Percentiles rank a stretch among this genome's conserved stretches.
Evolutionary conservation across 805 yeast species (phyloP).

Genomic region (Ogataea kodamae): DNA sequence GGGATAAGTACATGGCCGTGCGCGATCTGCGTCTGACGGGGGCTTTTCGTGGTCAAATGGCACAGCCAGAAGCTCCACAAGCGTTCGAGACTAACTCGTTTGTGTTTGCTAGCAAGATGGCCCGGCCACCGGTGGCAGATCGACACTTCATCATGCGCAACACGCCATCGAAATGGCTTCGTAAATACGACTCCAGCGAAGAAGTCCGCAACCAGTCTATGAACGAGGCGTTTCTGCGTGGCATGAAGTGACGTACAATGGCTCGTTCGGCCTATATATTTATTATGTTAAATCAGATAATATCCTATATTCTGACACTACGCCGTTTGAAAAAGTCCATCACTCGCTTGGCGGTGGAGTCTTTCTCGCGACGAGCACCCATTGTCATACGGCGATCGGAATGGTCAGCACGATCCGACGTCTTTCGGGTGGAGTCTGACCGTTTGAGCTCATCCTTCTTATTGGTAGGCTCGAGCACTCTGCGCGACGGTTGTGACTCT

Average conservation of each 20-base stretch:
- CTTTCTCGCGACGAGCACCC: conserved; percentile 34
- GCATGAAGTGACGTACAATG: conserved; percentile 36
- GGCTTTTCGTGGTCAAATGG: conserved; percentile 61
- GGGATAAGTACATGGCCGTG: conserved; percentile 57
- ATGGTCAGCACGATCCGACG: conserved; percentile 6
- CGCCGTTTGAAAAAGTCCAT: conserved; percentile 77
- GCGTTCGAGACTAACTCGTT: conserved; percentile 68
- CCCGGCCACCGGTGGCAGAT: conserved; percentile 37
- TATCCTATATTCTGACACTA: conserved; percentile 38
- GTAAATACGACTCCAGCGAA: conserved; percentile 33
- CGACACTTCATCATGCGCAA: conserved; percentile 39
- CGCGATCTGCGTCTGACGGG: conserved; percentile 81
- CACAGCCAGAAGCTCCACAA: conserved; percentile 68
- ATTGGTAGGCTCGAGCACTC: conserved; percentile 17
- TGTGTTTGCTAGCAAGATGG: conserved; percentile 31
- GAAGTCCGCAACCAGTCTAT: conserved; percentile 33
- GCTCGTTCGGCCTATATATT: conserved; percentile 9
- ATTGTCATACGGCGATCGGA: conserved; percentile 34
- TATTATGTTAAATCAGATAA: conserved; percentile 6
- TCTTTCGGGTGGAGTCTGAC: too few species aligned
- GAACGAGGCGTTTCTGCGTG: conserved; percentile 35
- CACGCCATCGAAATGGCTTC: conserved; percentile 36
- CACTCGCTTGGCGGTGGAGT: conserved; percentile 73
- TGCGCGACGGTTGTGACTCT: conserved; percentile 14
- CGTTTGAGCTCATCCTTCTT: conserved; percentile 9